Evolutionary conservation across 2,329 filamentous ascomycete species (phyloP).

Genomic region (Chrysoporthe cubensis): DNA sequence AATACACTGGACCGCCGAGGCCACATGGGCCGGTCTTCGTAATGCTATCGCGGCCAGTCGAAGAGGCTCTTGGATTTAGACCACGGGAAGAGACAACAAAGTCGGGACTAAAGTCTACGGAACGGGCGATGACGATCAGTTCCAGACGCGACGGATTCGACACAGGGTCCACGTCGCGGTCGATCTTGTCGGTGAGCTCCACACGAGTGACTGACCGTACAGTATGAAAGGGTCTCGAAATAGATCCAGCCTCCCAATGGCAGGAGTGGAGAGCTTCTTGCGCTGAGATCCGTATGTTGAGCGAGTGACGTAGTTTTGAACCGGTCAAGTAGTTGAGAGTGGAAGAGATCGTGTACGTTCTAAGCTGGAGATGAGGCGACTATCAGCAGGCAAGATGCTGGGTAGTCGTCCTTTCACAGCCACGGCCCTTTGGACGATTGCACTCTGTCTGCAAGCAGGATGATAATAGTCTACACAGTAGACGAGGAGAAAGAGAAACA

Average conservation of each 20-base stretch:
- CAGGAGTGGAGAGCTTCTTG: neutral
- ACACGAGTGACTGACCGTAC: neutral
- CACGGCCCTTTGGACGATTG: neutral
- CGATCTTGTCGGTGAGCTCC: neutral
- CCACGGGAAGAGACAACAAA: neutral
- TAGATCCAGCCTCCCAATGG: neutral
- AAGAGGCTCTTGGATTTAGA: neutral
- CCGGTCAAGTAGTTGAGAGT: neutral
- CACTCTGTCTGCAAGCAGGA: neutral
- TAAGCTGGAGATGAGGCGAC: neutral
- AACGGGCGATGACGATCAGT: neutral
- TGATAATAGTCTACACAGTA: neutral
- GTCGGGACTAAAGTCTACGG: neutral
- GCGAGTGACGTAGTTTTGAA: neutral
- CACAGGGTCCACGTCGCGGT: neutral
- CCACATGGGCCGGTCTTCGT: neutral
- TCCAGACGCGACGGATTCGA: conserved; percentile 7
- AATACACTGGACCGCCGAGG: neutral
- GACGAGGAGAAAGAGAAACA: neutral
- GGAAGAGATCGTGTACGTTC: too few species aligned
- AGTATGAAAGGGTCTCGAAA: neutral
- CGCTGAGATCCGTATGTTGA: conserved; percentile 2
- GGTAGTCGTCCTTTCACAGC: neutral
- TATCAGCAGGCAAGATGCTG: neutral
- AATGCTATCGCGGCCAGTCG: neutral